Evolutionary conservation across 2,329 filamentous ascomycete genomes (phyloP), one percentile per base, ranked within the genome.

Genomic region (Pseudogymnoascus sp.): DNA sequence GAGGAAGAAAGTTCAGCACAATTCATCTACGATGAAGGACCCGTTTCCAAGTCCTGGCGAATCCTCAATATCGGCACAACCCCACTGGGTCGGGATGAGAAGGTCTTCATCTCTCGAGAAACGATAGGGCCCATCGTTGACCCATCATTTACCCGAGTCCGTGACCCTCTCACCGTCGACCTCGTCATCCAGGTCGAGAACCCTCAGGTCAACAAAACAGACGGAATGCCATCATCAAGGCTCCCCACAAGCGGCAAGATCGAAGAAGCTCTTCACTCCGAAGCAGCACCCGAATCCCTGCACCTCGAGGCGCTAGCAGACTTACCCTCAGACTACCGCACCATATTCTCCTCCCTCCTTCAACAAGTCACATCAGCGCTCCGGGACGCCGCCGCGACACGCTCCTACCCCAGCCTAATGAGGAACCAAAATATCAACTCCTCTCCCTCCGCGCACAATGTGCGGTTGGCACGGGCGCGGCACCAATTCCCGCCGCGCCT

Each of bases 71-170:
- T 96, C 65, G 92, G 91, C 43, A 90, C 89, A 67, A 83, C 93
- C 41, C 84, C 89, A 0, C 80, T 99, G 3, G 93, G 93, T 3
- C 88, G 89, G 58, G 91, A 97, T 71, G 93, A 97, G 75, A 90
- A 88, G 66, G 86, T 97, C 18, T 90, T 90, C 71, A 83, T 97
- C 66, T 83, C 88, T 55, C 85, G 89, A 23, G 86, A 91, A 63
- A 83, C 93, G 25, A 86, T 91, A 28, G 85, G 88, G 63, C 88
- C 90, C 67, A 83, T 92, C 37, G 84, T 85, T 21, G 93, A 97
- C 74, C 90, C 92, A 12, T 88, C 93, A 63, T 97, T 97, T 73
- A 89, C 87, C 8, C 84, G 90, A 28, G 80, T 93, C 25, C 85
- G 89, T 55, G 90, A 96, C 69, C 75, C 84, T 3, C 81, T 89